Percentiles rank a stretch among this genome's conserved stretches.
phyloP scores from a whole-genome alignment of 2,329 filamentous ascomycete genomes.

The Ceratocystis smalleyi region DNA sequence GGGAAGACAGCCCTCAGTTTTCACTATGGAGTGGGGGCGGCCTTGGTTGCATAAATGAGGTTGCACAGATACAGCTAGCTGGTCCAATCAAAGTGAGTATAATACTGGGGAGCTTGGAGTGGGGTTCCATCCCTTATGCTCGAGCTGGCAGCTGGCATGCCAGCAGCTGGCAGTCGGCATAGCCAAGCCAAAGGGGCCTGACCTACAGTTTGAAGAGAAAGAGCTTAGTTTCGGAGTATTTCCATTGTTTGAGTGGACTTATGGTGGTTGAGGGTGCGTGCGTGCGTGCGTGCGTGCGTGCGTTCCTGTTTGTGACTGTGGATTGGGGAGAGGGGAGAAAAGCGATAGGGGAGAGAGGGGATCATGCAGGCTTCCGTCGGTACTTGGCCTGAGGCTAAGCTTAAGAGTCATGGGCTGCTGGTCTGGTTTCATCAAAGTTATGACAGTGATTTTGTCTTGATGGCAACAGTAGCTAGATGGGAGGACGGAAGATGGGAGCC shows the following conservation, averaged over 20 bases:
- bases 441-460: neutral
- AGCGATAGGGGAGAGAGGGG: neutral
- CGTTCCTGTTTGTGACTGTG: neutral
- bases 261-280: neutral
- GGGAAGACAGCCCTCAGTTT: too few relatives aligned
- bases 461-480: neutral
- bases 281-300: neutral
- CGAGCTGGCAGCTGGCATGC: neutral
- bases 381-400: neutral
- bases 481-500: too few relatives aligned
- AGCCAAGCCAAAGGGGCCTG: too few relatives aligned
- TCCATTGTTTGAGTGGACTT: neutral
- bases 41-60: neutral
- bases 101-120: neutral
- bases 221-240: neutral
- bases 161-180: neutral
- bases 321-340: neutral
- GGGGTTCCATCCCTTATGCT: neutral
- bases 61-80: neutral
- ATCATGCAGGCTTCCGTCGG: slow-evolving; percentile 1
- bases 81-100: neutral
- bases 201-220: neutral
- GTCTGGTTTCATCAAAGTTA: neutral
- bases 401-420: neutral
- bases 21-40: too few relatives aligned